Base-by-base conservation (phyloP, 1,284 basidiomycete species). In the Filobasidium uniguttulatum region DNA sequence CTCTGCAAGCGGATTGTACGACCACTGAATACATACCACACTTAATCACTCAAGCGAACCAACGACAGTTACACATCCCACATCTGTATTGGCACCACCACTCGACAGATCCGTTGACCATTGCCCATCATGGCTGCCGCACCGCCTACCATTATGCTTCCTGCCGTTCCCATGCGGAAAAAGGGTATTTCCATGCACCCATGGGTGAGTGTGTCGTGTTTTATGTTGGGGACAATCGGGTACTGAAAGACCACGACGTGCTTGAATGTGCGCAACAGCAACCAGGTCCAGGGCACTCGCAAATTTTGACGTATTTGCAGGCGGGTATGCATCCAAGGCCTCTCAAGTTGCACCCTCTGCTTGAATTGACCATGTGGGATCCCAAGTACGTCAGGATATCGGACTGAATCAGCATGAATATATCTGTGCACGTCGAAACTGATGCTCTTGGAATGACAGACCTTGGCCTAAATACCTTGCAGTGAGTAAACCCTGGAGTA, bases 401-500 rank as follows among this genome's bases (percentile, higher is more conserved):
- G 28, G 28, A 45, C 5, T 12, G 28, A 31, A 45, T 7, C n/a
- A 8, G 47, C 3, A 20, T 12, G 40, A 8, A 34, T 26, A 33
- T 15, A 28, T 28, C 1, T 12, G 12, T n/a, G 19, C 36, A 17
- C 33, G 25, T 44, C 12, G 5, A 22, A 6, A 8, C 26, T 31
- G 30, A 17, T 23, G 17, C 25, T 15, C 9, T 43, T 3, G 5
- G 9, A 14, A 14, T 30, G 45, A 28, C 17, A 34, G 45, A 46
- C 54, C 54, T 17, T 55, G 54, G 54, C 54, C 54, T 14, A 55
- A 55, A 52, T 55, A 52, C 37, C 35, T 55, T 19, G 54, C 50
- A 9, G 53, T 54, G 35, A 38, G 53, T 54, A n/a, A n/a, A 20
- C 20, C 10, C 19, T 41, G 22, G 17, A 40, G n/a, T 14, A 14